phyloP scores from a whole-genome alignment of 1,139 yeast species.

The Kodamaea derodonti region DNA sequence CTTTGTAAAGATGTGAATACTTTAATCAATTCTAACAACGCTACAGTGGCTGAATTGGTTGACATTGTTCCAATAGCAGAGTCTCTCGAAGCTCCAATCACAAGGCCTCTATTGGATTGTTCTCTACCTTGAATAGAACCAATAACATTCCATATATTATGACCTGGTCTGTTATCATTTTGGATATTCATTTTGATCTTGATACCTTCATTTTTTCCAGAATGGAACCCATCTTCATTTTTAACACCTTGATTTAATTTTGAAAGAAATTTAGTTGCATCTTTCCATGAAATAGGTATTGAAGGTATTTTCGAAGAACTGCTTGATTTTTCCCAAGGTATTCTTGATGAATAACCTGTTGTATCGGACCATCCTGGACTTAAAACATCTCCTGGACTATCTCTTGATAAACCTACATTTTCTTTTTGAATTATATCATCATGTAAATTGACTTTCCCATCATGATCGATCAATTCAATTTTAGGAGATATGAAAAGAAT shows the following conservation, averaged over 20 bases:
- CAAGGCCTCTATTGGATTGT: constrained; percentile 67
- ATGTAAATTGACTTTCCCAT: constrained; percentile 13
- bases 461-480: constrained; percentile 12
- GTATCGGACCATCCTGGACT: constrained; percentile 73
- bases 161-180: constrained; percentile 54
- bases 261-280: constrained; percentile 51
- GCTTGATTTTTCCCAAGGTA: constrained; percentile 45
- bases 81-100: constrained; percentile 85
- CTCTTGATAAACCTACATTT: constrained; percentile 63
- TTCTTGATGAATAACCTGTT: constrained; percentile 29
- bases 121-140: constrained; percentile 81
- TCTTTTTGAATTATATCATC: constrained; percentile 55
- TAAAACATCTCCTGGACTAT: constrained; percentile 73
- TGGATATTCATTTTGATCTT: constrained; percentile 37
- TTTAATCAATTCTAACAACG: constrained; percentile 68
- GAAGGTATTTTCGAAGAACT: constrained; percentile 70
- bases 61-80: constrained; percentile 69
- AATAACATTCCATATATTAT: constrained; percentile 73
- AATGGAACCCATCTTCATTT: constrained; percentile 21
- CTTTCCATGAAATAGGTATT: constrained; percentile 71
- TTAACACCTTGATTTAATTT: constrained; percentile 31
- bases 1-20: constrained; percentile 65
- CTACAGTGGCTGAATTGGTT: constrained; percentile 73
- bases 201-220: constrained; percentile 21
- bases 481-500: constrained; percentile 33